Evolutionary conservation across 345 rosid genomes (phyloP).

Genomic region (Populus pruinosa): DNA sequence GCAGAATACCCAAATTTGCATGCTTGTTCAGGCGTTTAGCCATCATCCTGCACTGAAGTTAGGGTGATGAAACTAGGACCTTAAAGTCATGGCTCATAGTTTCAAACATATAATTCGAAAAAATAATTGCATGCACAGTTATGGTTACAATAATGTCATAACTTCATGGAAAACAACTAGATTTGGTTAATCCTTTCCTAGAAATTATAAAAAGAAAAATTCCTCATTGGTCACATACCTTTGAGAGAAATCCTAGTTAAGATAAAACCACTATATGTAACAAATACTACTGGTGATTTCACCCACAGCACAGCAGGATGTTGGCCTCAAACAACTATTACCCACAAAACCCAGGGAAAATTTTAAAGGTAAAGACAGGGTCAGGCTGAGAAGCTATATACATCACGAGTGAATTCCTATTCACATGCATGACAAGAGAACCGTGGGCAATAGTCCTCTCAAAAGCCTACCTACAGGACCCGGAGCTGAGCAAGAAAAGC

Average conservation of each 20-base stretch:
- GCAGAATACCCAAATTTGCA: not conserved
- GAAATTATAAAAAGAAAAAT: not conserved
- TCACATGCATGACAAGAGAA: conserved; percentile 25
- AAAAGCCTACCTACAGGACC: conserved; percentile 45
- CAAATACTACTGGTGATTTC: conserved; percentile 8
- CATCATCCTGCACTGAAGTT: not conserved
- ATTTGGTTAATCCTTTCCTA: conserved; percentile 6
- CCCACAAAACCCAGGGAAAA: conserved; percentile 35
- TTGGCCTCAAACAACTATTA: conserved; percentile 21
- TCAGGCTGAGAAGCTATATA: conserved; percentile 22
- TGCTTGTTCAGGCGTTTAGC: not conserved
- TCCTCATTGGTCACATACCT: conserved; percentile 14
- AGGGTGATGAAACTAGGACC: not conserved
- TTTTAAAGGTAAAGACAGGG: not conserved
- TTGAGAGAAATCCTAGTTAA: conserved; percentile 7
- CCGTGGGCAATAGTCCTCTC: conserved; percentile 11
- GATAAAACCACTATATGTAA: not conserved
- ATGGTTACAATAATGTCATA: not conserved
- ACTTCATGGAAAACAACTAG: not conserved
- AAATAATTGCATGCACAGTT: not conserved
- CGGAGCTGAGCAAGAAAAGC: conserved; percentile 84
- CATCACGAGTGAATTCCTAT: conserved; percentile 21
- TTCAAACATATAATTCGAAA: not conserved
- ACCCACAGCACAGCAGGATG: conserved; percentile 10
- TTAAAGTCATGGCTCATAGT: not conserved